Evolutionary conservation across 306 rosid genomes (phyloP).

Genomic region (Hippophae tibetana): DNA sequence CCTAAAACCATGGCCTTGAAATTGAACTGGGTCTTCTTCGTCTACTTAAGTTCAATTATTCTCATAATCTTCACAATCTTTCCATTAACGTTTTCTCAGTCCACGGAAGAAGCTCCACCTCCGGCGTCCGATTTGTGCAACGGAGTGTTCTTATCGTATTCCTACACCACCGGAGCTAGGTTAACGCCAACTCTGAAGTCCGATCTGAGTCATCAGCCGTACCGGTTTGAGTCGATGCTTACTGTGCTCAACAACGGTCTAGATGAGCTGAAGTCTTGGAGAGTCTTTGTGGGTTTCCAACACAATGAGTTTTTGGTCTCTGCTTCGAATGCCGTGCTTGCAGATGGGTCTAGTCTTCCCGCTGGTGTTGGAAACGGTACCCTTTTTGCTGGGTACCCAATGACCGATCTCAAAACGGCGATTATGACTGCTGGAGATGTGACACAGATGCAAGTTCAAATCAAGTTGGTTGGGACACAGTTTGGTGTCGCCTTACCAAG

Average conservation of each 20-base stretch:
- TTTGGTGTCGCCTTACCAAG: conserved; percentile 66
- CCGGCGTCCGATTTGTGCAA: conserved; percentile 46
- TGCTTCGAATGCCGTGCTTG: conserved; percentile 54
- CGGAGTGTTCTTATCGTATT: conserved; percentile 57
- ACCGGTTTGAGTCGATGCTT: conserved; percentile 67
- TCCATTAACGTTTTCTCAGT: conserved; percentile 25
- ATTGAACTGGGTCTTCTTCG: not conserved
- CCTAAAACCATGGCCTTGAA: conserved; percentile 15
- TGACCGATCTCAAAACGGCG: conserved; percentile 87
- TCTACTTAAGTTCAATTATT: conserved; percentile 11
- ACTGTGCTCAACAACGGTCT: conserved; percentile 77
- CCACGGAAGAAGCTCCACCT: conserved; percentile 21
- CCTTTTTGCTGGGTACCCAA: conserved; percentile 59
- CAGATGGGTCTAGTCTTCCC: conserved; percentile 52
- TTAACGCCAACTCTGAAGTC: conserved; percentile 47
- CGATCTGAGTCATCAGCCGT: conserved; percentile 33
- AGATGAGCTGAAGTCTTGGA: conserved; percentile 75
- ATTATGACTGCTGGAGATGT: conserved; percentile 80
- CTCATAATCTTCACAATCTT: conserved; percentile 4
- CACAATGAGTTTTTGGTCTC: conserved; percentile 63
- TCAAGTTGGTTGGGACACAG: conserved; percentile 57
- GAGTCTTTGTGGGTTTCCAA: conserved; percentile 66
- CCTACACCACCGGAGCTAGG: conserved; percentile 30
- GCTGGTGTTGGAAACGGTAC: conserved; percentile 70
- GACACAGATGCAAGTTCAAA: conserved; percentile 70